Percentiles rank a stretch among this genome's conserved stretches.
These are phyloP conservation scores for Verbascum thapsus DNA, from an alignment of 257 asterid species.

Conservation along the genomic window DNA sequence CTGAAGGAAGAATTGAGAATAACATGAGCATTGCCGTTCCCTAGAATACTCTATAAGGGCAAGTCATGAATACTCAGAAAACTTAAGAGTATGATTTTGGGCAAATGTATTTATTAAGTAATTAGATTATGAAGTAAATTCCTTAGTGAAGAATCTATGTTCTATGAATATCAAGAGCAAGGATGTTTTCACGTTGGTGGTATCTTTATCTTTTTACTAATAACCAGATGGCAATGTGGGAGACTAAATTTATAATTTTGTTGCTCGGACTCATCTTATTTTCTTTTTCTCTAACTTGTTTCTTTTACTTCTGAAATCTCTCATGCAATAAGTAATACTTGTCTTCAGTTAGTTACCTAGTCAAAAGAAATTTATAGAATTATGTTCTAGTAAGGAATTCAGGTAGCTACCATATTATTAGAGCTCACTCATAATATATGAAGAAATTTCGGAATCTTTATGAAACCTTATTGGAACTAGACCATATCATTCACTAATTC, in stretches of 20 bases:
- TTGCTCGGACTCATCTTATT: background rate
- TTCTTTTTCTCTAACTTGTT: background rate
- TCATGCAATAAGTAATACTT: slow-evolving; percentile 1
- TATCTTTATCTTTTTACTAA: background rate
- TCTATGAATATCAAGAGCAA: background rate
- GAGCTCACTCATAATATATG: no score
- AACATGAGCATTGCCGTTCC: background rate
- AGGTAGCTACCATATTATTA: no score
- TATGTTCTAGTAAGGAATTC: background rate
- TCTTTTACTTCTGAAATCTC: background rate
- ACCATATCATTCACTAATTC: no score
- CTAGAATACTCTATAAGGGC: background rate
- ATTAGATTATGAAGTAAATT: slow-evolving; percentile 1
- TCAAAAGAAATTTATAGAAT: background rate
- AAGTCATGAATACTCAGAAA: background rate
- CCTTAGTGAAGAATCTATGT: background rate
- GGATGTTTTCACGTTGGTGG: background rate
- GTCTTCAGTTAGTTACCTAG: background rate
- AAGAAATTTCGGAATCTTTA: no score
- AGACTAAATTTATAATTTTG: background rate
- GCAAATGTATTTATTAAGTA: background rate
- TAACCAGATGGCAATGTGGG: background rate
- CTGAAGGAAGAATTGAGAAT: slow-evolving; percentile 3
- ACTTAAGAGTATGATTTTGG: background rate
- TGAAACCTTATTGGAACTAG: no score